Conservation (phyloP, 169 alveolate genomes). For the Cryptosporidium sp. region DNA sequence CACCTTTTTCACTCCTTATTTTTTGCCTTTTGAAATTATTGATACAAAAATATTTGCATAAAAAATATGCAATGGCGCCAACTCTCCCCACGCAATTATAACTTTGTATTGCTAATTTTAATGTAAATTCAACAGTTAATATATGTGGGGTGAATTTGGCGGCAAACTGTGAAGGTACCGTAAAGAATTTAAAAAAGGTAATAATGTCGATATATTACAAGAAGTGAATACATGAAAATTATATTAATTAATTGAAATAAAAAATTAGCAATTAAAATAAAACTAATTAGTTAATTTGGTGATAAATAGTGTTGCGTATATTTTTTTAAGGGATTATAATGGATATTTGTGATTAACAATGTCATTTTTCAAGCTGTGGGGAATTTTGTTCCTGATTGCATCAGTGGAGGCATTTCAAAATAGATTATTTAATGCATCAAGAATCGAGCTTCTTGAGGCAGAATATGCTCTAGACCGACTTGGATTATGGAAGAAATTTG, state of each 20-base stretch:
- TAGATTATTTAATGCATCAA: not conserved
- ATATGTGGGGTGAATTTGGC: not conserved
- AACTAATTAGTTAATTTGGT: not conserved
- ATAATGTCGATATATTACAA: slow-evolving; percentile 15
- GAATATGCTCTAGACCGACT: slow-evolving; percentile 36
- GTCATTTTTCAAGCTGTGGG: not conserved
- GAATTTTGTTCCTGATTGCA: slow-evolving; percentile 3
- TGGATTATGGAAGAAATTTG: slow-evolving; percentile 50
- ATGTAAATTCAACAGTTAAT: not conserved
- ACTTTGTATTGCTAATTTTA: not conserved
- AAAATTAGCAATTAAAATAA: not conserved
- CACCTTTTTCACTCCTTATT: not conserved
- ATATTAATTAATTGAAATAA: not conserved
- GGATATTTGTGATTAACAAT: not conserved
- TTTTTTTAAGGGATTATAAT: not conserved
- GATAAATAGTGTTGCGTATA: not conserved
- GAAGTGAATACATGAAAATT: slow-evolving; percentile 6
- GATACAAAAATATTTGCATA: slow-evolving; percentile 6
- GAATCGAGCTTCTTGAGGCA: not conserved
- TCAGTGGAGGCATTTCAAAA: not conserved
- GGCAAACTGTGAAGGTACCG: slow-evolving; percentile 4
- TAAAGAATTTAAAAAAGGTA: not conserved
- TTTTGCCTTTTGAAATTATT: not conserved
- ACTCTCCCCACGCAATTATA: slow-evolving; percentile 34
- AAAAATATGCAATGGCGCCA: slow-evolving; percentile 44